Evolutionary conservation across 2,329 filamentous ascomycete species (phyloP).

Genomic region (Alternaria arbusti): DNA sequence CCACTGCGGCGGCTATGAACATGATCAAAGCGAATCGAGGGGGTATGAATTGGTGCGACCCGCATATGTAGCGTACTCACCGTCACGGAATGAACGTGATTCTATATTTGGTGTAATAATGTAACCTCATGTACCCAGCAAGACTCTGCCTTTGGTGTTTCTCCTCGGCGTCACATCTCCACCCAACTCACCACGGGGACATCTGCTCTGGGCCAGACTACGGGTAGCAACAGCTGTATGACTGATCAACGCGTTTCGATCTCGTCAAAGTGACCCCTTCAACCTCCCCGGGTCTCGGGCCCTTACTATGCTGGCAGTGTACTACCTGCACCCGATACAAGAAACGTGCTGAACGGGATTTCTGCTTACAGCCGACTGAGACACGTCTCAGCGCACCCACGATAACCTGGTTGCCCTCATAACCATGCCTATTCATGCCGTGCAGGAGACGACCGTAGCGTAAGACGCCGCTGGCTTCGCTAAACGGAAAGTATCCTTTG

Average conservation of each 20-base stretch:
- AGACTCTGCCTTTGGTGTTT: not conserved
- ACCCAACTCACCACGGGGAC: not conserved
- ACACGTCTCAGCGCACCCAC: not conserved
- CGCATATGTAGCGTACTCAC: not conserved
- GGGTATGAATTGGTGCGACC: not conserved
- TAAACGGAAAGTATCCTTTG: not conserved
- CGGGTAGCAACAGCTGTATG: not conserved
- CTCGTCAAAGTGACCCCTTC: not conserved
- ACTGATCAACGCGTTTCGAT: not conserved
- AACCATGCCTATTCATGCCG: not conserved
- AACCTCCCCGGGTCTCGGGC: not conserved
- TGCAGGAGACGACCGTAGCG: not conserved
- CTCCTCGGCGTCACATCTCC: not conserved
- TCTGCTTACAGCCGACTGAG: not conserved
- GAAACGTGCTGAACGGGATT: not conserved
- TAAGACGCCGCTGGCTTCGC: not conserved
- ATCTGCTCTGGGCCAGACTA: not conserved
- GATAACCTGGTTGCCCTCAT: not conserved
- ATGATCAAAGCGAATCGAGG: too few species aligned
- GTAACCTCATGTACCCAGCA: not conserved
- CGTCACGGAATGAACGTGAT: not conserved
- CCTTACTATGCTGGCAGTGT: not conserved
- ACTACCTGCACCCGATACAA: not conserved
- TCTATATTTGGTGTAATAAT: not conserved
- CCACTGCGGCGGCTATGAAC: too few species aligned